These are phyloP conservation scores for Sporothrix euskadiensis DNA, from an alignment of 2,329 filamentous ascomycete genomes.

Conservation along the genomic window DNA sequence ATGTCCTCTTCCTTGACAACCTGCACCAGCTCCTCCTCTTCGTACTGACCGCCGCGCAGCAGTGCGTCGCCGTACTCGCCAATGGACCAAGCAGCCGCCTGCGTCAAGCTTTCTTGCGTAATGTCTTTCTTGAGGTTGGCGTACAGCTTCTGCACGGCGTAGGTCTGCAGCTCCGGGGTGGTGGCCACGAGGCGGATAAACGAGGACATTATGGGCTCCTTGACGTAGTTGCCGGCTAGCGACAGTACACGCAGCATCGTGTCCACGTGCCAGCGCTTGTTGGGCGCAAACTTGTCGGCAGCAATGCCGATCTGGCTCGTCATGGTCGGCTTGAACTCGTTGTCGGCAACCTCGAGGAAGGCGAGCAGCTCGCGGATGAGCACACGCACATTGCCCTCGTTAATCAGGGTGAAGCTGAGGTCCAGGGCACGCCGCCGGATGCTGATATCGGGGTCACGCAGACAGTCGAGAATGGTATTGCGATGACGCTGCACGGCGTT, in stretches of 20 bases:
- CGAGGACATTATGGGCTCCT: conserved; percentile 95
- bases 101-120: conserved; percentile 90
- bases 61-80: conserved; percentile 93
- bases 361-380: conserved; percentile 90
- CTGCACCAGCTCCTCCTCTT: conserved; percentile 84
- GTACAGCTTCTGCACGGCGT: conserved; percentile 94
- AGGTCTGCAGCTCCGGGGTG: conserved; percentile 90
- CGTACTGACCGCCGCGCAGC: conserved; percentile 85
- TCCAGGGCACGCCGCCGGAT: conserved; percentile 94
- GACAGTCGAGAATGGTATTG: conserved; percentile 94
- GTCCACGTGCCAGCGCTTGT: conserved; percentile 97
- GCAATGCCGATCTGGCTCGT: conserved; percentile 97
- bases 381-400: conserved; percentile 92
- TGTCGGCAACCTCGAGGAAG: conserved; percentile 95
- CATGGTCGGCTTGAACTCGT: conserved; percentile 98
- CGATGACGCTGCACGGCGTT: conserved; percentile 96
- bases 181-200: conserved; percentile 95
- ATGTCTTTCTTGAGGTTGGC: conserved; percentile 90
- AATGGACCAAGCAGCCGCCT: conserved; percentile 95
- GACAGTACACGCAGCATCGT: conserved; percentile 95
- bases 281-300: conserved; percentile 91
- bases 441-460: conserved; percentile 96
- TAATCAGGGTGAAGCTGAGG: conserved; percentile 96
- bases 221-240: conserved; percentile 93
- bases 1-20: conserved; percentile 84